Evolutionary conservation across 2,329 filamentous ascomycete species (phyloP).

Genomic region (Aspergillus sergii): DNA sequence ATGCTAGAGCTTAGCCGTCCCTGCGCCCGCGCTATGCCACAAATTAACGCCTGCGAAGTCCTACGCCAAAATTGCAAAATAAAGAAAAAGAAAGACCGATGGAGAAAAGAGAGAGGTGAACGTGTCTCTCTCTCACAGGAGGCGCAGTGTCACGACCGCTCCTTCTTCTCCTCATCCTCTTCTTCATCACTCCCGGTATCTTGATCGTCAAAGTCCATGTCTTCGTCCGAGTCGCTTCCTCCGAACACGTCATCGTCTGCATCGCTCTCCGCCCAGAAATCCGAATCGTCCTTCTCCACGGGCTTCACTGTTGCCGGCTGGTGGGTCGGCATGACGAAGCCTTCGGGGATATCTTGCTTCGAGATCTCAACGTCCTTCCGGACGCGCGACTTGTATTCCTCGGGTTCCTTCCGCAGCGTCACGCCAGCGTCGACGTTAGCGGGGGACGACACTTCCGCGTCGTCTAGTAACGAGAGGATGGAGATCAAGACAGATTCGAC

Average conservation of each 20-base stretch:
- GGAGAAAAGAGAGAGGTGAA: neutral
- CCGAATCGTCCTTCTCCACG: conserved; percentile 69
- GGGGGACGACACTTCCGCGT: conserved; percentile 89
- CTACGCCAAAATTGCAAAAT: conserved; percentile 6
- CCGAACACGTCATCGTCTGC: conserved; percentile 74
- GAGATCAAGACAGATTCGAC: conserved; percentile 94
- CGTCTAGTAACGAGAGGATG: conserved; percentile 86
- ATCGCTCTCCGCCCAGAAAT: conserved; percentile 79
- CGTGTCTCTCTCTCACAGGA: neutral
- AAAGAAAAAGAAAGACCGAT: neutral
- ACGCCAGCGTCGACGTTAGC: conserved; percentile 94
- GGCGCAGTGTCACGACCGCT: neutral
- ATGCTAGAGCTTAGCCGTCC: neutral
- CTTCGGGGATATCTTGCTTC: conserved; percentile 76
- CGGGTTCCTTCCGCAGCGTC: conserved; percentile 73
- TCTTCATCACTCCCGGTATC: conserved; percentile 63
- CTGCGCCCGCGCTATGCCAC: conserved; percentile 12
- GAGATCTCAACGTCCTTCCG: conserved; percentile 70
- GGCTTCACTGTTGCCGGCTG: conserved; percentile 55
- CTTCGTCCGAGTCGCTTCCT: conserved; percentile 64
- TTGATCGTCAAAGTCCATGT: conserved; percentile 47
- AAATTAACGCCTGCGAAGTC: conserved; percentile 6
- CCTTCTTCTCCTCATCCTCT: conserved; percentile 34
- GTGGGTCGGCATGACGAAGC: conserved; percentile 79
- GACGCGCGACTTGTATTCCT: conserved; percentile 70